Evolutionary conservation across 805 yeast species (phyloP).

Genomic region (Pichia deserticola): DNA sequence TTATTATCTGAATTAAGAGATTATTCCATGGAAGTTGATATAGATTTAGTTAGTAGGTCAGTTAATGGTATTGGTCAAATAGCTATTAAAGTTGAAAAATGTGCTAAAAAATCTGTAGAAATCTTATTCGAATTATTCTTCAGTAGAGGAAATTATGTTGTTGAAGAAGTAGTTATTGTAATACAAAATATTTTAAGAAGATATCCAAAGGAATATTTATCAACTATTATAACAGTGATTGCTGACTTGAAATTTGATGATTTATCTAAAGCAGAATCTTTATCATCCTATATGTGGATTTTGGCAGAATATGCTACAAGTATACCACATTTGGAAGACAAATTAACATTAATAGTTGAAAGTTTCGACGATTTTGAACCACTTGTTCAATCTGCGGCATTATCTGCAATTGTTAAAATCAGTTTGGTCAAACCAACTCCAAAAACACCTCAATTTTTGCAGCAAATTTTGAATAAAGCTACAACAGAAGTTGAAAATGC

Average conservation of each 20-base stretch:
- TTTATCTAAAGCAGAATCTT: slow-evolving; percentile 42
- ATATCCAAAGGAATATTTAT: slow-evolving; percentile 46
- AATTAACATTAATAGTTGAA: slow-evolving; percentile 39
- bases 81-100: slow-evolving; percentile 53
- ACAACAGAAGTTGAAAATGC: slow-evolving; percentile 63
- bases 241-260: slow-evolving; percentile 38
- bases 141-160: slow-evolving; percentile 53
- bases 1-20: slow-evolving; percentile 67
- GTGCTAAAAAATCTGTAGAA: slow-evolving; percentile 53
- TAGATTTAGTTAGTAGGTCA: slow-evolving; percentile 62
- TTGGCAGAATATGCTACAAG: slow-evolving; percentile 63
- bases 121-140: slow-evolving; percentile 50
- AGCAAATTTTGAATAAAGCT: slow-evolving; percentile 51
- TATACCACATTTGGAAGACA: slow-evolving; percentile 45
- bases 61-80: slow-evolving; percentile 64
- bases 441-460: slow-evolving; percentile 37
- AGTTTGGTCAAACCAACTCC: slow-evolving; percentile 29
- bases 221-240: slow-evolving; percentile 49
- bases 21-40: slow-evolving; percentile 80
- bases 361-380: slow-evolving; percentile 55
- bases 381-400: slow-evolving; percentile 48
- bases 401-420: slow-evolving; percentile 58
- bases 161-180: slow-evolving; percentile 55
- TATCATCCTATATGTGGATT: slow-evolving; percentile 59
- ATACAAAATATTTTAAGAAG: slow-evolving; percentile 62